Percentiles rank a stretch among this genome's conserved stretches.
Conservation (phyloP, 768 basidiomycete genomes). For the Tulasnella calospora region DNA sequence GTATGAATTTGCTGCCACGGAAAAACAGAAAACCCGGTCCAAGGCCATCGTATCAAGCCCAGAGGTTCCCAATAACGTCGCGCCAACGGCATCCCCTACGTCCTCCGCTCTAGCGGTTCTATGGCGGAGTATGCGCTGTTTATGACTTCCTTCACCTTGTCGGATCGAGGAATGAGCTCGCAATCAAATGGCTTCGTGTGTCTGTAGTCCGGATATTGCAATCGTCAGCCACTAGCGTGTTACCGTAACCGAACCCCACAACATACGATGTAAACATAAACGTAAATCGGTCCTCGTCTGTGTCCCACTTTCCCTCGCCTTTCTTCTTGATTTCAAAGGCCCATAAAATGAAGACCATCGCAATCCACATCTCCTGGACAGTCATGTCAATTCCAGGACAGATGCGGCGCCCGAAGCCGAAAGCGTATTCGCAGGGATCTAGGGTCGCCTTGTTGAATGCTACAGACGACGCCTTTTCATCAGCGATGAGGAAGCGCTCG, state of each 20-base stretch:
- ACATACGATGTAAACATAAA: neutral
- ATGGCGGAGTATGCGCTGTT: neutral
- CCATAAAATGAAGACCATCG: neutral
- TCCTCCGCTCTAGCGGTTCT: too few relatives aligned
- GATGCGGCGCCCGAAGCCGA: conserved; percentile 18
- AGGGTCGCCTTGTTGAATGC: neutral
- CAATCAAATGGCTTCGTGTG: neutral
- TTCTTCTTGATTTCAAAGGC: conserved; percentile 8
- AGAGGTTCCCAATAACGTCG: too few relatives aligned
- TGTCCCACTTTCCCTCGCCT: neutral
- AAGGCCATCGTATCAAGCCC: too few relatives aligned
- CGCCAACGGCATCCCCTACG: too few relatives aligned
- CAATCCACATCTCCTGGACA: neutral
- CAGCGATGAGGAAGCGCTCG: conserved; percentile 18
- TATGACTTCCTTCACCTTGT: neutral
- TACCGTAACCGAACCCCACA: neutral
- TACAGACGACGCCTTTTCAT: neutral
- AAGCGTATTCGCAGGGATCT: neutral
- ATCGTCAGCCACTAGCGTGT: neutral
- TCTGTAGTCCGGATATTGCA: neutral
- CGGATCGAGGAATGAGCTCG: neutral
- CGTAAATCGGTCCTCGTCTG: neutral
- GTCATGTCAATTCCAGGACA: conserved; percentile 15
- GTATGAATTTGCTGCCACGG: too few relatives aligned
- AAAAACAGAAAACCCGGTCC: too few relatives aligned